Evolutionary conservation across 192 early-diverging fungal species (phyloP), one percentile per base, ranked within the genome.

Genomic region (Podila horticola): DNA sequence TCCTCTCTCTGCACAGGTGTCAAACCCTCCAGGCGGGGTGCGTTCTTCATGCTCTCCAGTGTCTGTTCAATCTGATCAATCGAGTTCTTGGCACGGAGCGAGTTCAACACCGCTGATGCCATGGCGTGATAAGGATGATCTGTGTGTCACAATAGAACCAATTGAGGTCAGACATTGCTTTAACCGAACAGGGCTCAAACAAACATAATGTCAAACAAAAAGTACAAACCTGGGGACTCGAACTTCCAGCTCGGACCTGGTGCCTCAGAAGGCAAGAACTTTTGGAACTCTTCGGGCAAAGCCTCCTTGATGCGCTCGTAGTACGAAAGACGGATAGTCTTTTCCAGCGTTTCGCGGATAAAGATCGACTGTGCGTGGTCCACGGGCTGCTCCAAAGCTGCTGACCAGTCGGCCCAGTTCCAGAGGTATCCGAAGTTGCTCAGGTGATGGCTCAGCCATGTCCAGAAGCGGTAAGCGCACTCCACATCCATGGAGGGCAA

Each of bases 381-480:
- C 17, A 76, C 76, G 28, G 90, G 89, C 26, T 86, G 66, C 30
- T 86, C 71, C 33, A 92, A 68, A 13, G 83, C 85, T 13, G 71
- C 38, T 58, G 90, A 85, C 97, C 96, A 99, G 66, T 88, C 92
- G 29, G 74, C 64, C 96, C 96, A 98, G 71, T 93, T 90, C 96
- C 96, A 98, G 30, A 89, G 86, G 83, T 92, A 97, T 15, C 87
- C 91, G 89, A 97, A 96, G 84, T 98, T 98, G 79, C 95, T 96
- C 59, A 99, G 83, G 83, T 97, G 96, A 64, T 94, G 90, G 1
- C 93, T 89, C 84, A 99, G 94, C 94, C 95, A 97, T 71, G 93
- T 93, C 66, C 90, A 89, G 55, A 98, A 87, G 30, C 97, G 86
- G 75, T 92, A 86, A 33, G 96, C 86, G 75, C 91, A 93, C 82